A percentile compares a stretch with the other conserved stretches of the same genome.
These are phyloP conservation scores for Termitomyces sp. DNA, from an alignment of 768 basidiomycete genomes.

Conservation along the genomic window DNA sequence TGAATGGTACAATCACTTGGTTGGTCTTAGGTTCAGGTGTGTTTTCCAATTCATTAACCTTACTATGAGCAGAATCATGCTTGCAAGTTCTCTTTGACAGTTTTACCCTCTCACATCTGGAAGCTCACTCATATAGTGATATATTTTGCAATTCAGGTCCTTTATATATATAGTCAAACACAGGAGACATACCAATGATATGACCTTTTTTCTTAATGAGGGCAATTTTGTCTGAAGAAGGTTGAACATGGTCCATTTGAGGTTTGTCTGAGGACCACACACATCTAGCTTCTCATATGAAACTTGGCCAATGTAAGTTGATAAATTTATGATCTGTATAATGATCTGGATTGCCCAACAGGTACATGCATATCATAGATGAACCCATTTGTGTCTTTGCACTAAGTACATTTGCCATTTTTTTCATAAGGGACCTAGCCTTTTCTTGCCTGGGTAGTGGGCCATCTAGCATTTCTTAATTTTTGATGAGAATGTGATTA, in stretches of 20 bases:
- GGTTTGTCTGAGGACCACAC: no score
- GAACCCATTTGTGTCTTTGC: constrained; percentile 34
- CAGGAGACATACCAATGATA: constrained; percentile 19
- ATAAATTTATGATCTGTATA: constrained; percentile 31
- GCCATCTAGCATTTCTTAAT: no score
- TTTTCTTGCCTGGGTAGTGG: no score
- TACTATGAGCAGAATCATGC: no score
- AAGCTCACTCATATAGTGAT: constrained; percentile 25
- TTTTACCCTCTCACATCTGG: constrained; percentile 10
- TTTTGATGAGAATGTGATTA: no score
- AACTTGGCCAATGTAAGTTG: constrained; percentile 29
- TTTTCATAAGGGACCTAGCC: constrained; percentile 25
- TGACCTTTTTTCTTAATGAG: constrained; percentile 14
- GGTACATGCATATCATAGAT: constrained; percentile 30
- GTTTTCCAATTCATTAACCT: no score
- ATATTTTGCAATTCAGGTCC: constrained; percentile 13
- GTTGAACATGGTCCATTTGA: no score
- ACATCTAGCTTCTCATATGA: constrained; percentile 21
- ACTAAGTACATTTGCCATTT: constrained; percentile 31
- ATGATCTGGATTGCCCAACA: constrained; percentile 32
- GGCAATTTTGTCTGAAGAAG: no score
- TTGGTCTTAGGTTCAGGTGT: no score
- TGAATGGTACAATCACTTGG: neutral
- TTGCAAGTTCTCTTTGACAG: no score
- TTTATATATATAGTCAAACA: constrained; percentile 30